phyloP scores from a whole-genome alignment of 2,329 filamentous ascomycete species.

The Verticillium dahliae region DNA sequence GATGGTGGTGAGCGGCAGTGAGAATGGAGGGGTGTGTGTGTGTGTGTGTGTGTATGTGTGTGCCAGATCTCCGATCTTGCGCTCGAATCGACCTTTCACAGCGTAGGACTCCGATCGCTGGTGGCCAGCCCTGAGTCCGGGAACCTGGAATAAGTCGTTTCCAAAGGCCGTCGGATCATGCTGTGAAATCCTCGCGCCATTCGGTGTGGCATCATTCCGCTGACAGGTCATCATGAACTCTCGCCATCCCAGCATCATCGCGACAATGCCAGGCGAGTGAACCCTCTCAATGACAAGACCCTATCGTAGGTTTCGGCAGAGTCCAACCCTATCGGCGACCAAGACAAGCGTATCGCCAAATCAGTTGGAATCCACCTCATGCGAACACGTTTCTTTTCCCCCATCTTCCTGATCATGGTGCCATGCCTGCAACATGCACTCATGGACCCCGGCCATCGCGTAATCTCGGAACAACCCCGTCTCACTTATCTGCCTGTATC shows the following conservation, averaged over 20 bases:
- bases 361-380: too few relatives aligned
- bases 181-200: background rate
- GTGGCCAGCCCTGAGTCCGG: background rate
- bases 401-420: background rate
- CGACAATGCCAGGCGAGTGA: too few relatives aligned
- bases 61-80: background rate
- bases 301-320: too few relatives aligned
- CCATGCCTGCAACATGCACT: background rate
- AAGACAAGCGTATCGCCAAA: background rate
- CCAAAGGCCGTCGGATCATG: background rate
- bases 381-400: background rate
- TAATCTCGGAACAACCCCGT: background rate
- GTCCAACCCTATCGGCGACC: background rate
- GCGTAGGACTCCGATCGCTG: background rate
- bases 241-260: background rate
- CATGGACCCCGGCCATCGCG: background rate
- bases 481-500: background rate
- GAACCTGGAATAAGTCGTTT: background rate
- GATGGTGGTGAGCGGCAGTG: background rate
- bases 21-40: background rate
- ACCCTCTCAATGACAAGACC: too few relatives aligned
- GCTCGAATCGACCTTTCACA: background rate
- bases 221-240: background rate
- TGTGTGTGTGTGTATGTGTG: background rate
- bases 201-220: too few relatives aligned